phyloP scores from a whole-genome alignment of 1,284 basidiomycete species.

The Malassezia sp. region DNA sequence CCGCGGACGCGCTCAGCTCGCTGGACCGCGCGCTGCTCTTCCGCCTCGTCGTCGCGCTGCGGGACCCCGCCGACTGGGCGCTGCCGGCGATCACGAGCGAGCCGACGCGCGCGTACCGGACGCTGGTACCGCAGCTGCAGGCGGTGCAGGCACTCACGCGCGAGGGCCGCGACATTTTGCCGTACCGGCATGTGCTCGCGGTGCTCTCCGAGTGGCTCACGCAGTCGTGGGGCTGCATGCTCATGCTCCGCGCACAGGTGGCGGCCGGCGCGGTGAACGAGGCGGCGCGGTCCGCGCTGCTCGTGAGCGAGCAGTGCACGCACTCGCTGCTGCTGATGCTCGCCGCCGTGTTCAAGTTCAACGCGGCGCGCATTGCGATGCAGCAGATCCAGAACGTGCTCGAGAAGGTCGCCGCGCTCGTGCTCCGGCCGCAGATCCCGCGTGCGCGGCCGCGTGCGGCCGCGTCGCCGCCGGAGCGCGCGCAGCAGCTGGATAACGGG shows the following conservation, averaged over 20 bases:
- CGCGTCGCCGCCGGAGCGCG: constrained; percentile 14
- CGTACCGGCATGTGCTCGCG: constrained; percentile 29
- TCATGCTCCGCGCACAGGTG: constrained; percentile 19
- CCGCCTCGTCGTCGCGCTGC: constrained; percentile 26
- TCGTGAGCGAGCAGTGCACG: constrained; percentile 27
- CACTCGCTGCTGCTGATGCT: constrained; percentile 29
- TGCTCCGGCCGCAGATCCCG: constrained; percentile 2
- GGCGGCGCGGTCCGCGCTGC: constrained; percentile 12
- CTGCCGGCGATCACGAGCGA: constrained; percentile 20
- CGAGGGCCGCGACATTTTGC: constrained; percentile 35
- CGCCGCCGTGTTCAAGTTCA: constrained; percentile 38
- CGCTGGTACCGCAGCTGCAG: constrained; percentile 26
- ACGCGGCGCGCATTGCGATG: constrained; percentile 21
- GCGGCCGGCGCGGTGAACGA: background rate
- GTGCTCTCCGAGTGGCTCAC: constrained; percentile 28
- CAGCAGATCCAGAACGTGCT: constrained; percentile 3
- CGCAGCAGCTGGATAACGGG: constrained; percentile 30
- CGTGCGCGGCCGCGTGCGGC: too few relatives aligned
- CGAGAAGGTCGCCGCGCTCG: background rate
- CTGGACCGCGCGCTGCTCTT: constrained; percentile 36
- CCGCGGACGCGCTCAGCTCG: constrained; percentile 7
- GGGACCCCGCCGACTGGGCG: constrained; percentile 10
- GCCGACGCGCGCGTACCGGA: constrained; percentile 12
- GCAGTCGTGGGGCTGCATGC: constrained; percentile 30
- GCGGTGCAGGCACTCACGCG: constrained; percentile 38